Percentiles rank a stretch among this genome's conserved stretches.
Evolutionary conservation across 176 grass and related monocot genomes (phyloP).

Genomic region (Rhynchospora pubera): DNA sequence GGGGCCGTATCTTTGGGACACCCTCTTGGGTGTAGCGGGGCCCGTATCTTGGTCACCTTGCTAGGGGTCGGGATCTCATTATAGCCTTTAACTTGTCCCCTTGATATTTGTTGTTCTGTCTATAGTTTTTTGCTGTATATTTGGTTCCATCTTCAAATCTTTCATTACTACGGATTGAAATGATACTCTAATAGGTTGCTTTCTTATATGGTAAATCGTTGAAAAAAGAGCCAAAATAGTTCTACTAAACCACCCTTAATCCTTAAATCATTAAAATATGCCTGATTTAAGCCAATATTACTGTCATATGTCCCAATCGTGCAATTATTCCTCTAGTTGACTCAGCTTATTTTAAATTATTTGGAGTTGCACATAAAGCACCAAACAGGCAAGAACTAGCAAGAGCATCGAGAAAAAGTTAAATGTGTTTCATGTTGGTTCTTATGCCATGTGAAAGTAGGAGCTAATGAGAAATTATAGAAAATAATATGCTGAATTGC

Average conservation of each 20-base stretch:
- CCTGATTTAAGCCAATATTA: background rate
- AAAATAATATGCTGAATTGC: background rate
- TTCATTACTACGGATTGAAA: background rate
- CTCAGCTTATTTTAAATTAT: background rate
- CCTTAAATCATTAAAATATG: background rate
- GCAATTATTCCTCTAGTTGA: background rate
- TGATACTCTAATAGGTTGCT: background rate
- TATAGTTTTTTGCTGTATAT: background rate
- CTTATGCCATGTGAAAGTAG: background rate
- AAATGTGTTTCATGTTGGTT: background rate
- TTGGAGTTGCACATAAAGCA: background rate
- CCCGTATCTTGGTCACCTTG: slow-evolving; percentile 78
- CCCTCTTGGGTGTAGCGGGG: slow-evolving; percentile 89
- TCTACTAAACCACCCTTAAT: background rate
- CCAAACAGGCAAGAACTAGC: background rate
- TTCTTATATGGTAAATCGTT: background rate
- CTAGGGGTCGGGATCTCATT: slow-evolving; percentile 53
- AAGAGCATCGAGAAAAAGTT: background rate
- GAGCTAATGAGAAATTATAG: background rate
- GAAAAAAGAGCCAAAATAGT: background rate
- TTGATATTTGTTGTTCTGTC: background rate
- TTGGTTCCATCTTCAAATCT: background rate
- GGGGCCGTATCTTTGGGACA: slow-evolving; percentile 87
- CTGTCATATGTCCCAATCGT: background rate
- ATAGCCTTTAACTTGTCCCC: background rate